These are phyloP conservation scores for Fraxinus quadrangulata DNA, from an alignment of 257 asterid species.

Conservation along the genomic window DNA sequence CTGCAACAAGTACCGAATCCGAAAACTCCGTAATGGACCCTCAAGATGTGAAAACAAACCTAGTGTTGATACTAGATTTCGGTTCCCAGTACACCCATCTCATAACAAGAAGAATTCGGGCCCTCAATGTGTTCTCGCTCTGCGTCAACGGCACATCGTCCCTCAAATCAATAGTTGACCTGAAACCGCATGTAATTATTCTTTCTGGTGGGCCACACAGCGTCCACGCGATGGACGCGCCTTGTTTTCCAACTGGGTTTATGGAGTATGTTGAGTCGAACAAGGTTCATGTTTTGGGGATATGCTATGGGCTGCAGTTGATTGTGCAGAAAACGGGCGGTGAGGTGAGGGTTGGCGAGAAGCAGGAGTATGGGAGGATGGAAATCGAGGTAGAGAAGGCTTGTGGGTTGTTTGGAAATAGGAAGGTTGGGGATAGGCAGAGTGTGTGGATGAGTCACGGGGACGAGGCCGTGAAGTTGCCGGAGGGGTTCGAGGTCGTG, in stretches of 20 bases:
- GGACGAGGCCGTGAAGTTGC: conserved; percentile 86
- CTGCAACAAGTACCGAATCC: background rate
- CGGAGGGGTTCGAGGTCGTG: conserved; percentile 83
- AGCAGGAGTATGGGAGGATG: conserved; percentile 97
- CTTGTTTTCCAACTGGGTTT: conserved; percentile 75
- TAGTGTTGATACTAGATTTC: conserved; percentile 68
- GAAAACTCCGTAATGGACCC: conserved; percentile 50
- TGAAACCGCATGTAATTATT: conserved; percentile 66
- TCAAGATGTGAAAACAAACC: conserved; percentile 52
- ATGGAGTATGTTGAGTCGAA: conserved; percentile 60
- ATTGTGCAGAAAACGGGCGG: conserved; percentile 89
- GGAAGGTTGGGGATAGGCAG: conserved; percentile 67
- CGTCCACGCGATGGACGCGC: conserved; percentile 76
- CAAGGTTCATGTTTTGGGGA: conserved; percentile 64
- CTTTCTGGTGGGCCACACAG: conserved; percentile 99
- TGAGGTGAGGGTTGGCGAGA: conserved; percentile 71
- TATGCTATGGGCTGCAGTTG: conserved; percentile 88
- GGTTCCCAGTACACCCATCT: conserved; percentile 98
- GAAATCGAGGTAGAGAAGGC: conserved; percentile 59
- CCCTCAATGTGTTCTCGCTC: conserved; percentile 79
- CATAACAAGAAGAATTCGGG: conserved; percentile 88
- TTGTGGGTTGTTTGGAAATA: conserved; percentile 67
- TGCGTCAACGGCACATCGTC: conserved; percentile 82
- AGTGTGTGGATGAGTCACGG: conserved; percentile 99
- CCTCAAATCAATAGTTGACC: conserved; percentile 57